Base-by-base conservation (phyloP, 2,329 filamentous ascomycete genomes). In the Claviceps sp. region DNA sequence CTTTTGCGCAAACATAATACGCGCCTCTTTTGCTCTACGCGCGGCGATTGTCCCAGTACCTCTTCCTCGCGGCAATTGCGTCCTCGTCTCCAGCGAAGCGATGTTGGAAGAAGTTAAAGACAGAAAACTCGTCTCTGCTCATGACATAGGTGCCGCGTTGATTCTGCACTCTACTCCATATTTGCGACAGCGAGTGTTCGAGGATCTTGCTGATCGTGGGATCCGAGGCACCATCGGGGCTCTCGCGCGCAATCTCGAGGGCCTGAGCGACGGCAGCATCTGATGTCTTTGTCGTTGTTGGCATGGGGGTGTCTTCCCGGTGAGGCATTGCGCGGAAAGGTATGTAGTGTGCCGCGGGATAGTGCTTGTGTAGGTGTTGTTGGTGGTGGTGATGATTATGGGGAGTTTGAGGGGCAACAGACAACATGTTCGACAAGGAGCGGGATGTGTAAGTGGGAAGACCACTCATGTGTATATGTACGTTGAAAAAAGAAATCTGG, bases 21-120 rank as follows among this genome's bases (percentile, higher is more conserved):
- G 7, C 30, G 7, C 43, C 16, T 2, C 6, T 34, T 45, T 16
- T 46, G 8, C 11, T 40, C 26, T 61, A 71, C 47, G 65, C 70
- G 48, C 62, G 61, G 18, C 63, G 59, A 56, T 72, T 69, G 59
- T 77, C 71, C 78, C 78, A 81, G 63, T 74, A 81, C 54, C 75
- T 67, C 58, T 64, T 72, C 55, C 70, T 69, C 18, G 77, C 77
- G 40, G 64, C 66, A n/a, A 69, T 62, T 42, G 73, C 73, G n/a
- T 70, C 59, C 56, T 69, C 62, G 57, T 76, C 65, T 54, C 78
- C 77, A 34, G 70, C 65, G 62, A 85, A 89, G 9, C 84, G 78
- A 56, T 77, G 68, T 56, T 86, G 83, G 66, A 85, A 91, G 67
- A 84, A 91, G 72, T 93, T 94, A 78, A 94, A 89, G 54, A 94